phyloP scores from a whole-genome alignment of 2,329 filamentous ascomycete species.

The Sordariomycetes sp. region DNA sequence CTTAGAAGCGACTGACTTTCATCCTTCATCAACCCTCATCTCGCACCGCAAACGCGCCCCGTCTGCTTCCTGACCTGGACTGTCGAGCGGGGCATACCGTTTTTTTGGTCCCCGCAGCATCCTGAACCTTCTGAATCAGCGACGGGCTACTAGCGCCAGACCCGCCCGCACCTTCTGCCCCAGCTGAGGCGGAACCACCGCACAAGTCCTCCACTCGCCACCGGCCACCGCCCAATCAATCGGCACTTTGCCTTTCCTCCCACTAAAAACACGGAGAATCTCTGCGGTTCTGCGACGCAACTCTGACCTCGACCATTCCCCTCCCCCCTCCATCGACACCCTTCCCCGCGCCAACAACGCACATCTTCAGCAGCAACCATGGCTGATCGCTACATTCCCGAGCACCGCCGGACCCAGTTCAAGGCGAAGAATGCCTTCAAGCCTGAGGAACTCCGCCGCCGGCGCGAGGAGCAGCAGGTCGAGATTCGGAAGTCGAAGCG shows the following conservation, averaged over 20 bases:
- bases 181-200: not conserved
- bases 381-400: conserved; percentile 98
- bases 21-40: too few relatives aligned
- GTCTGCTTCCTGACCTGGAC: too few relatives aligned
- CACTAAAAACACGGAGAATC: not conserved
- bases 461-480: conserved; percentile 97
- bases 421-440: conserved; percentile 99
- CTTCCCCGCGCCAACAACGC: not conserved
- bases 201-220: conserved; percentile 1
- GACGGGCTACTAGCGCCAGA: not conserved
- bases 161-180: not conserved
- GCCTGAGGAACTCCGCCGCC: conserved; percentile 94
- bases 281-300: not conserved
- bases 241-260: not conserved
- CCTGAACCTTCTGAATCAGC: not conserved
- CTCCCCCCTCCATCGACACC: not conserved
- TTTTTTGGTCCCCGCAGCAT: too few relatives aligned
- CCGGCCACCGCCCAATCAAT: conserved; percentile 4
- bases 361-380: conserved; percentile 37
- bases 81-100: too few relatives aligned
- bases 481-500: conserved; percentile 98
- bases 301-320: not conserved
- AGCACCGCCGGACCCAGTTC: conserved; percentile 98
- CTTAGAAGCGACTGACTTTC: not conserved
- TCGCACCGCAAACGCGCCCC: too few relatives aligned